phyloP scores from a whole-genome alignment of 495 filamentous ascomycete genomes.

The Xylaria venustula region DNA sequence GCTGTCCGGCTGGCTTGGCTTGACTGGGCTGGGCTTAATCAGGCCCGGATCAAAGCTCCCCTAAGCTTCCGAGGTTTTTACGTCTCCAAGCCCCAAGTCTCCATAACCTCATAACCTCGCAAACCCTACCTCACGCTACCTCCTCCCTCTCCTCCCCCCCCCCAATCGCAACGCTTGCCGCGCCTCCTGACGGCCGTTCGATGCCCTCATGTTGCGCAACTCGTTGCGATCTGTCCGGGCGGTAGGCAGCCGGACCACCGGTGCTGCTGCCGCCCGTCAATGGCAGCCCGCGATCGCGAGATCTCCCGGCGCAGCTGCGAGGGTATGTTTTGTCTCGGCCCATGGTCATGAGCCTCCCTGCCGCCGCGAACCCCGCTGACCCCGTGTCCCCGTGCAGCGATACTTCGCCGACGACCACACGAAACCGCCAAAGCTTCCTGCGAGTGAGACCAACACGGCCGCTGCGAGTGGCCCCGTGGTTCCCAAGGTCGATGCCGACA shows the following conservation, averaged over 20 bases:
- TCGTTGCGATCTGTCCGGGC: conserved; percentile 60
- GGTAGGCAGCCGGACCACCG: conserved; percentile 49
- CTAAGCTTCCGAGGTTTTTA: conserved; percentile 41
- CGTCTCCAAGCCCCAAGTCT: conserved; percentile 12
- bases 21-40: conserved; percentile 5
- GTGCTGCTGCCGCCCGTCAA: conserved; percentile 50
- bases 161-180: conserved; percentile 29
- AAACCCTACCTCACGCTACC: conserved; percentile 22
- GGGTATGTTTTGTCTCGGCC: conserved; percentile 28
- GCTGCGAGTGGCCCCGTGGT: conserved; percentile 48
- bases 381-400: conserved; percentile 38
- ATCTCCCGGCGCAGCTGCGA: conserved; percentile 25
- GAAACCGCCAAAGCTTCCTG: conserved; percentile 55
- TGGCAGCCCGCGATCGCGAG: conserved; percentile 48
- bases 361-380: not conserved
- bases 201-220: conserved; percentile 67
- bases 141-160: conserved; percentile 15
- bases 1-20: not conserved
- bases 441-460: conserved; percentile 54
- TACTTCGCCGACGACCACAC: conserved; percentile 57
- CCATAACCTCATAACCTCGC: conserved; percentile 31
- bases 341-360: conserved; percentile 9
- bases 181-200: conserved; percentile 40
- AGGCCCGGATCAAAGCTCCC: conserved; percentile 13
- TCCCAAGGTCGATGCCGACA: conserved; percentile 35